Conservation (phyloP, 768 basidiomycete genomes). For the Pleurotus ostreatus region DNA sequence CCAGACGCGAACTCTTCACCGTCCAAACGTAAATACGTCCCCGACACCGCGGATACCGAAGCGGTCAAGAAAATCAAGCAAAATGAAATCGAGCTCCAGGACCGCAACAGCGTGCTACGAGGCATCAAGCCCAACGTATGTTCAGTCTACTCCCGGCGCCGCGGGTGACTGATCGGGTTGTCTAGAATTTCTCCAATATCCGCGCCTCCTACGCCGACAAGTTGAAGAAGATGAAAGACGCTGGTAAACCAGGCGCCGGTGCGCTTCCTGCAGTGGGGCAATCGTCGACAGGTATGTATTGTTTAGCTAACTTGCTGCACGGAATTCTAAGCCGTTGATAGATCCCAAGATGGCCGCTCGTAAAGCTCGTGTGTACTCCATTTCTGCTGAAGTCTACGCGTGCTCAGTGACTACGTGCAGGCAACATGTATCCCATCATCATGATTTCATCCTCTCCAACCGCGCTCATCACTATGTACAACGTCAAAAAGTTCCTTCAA, state of each 20-base stretch:
- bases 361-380: constrained; percentile 57
- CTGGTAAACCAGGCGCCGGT: constrained; percentile 46
- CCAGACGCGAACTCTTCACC: constrained; percentile 38
- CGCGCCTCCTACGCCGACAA: constrained; percentile 67
- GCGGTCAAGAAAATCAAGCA: constrained; percentile 81
- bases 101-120: constrained; percentile 79
- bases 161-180: background rate
- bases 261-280: constrained; percentile 31
- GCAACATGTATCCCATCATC: constrained; percentile 87
- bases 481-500: constrained; percentile 91
- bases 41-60: constrained; percentile 75
- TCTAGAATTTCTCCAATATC: constrained; percentile 80
- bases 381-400: background rate
- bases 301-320: background rate
- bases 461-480: constrained; percentile 95
- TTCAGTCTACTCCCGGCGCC: constrained; percentile 1
- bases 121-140: constrained; percentile 83
- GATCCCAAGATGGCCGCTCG: constrained; percentile 62
- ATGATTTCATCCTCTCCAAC: constrained; percentile 96
- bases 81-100: constrained; percentile 75
- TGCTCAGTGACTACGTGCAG: constrained; percentile 27
- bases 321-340: constrained; percentile 9
- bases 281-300: constrained; percentile 23
- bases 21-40: constrained; percentile 72
- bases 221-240: constrained; percentile 73